Conservation (phyloP, 495 filamentous ascomycete genomes). For the Penicillium fimorum region DNA sequence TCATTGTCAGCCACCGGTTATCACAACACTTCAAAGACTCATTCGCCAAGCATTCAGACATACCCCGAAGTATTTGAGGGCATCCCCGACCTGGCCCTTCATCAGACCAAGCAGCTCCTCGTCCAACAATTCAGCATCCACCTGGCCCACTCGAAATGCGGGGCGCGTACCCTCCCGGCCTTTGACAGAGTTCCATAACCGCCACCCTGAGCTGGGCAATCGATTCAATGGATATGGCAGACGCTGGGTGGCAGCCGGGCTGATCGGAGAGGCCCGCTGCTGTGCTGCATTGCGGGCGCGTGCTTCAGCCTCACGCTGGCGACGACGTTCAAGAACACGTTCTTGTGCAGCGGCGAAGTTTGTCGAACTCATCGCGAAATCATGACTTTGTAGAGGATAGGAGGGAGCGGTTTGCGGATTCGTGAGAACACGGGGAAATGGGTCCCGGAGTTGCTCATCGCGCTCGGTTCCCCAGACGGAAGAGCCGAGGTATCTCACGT, state of each 20-base stretch:
- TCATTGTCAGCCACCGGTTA: conserved; percentile 2
- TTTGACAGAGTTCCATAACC: conserved; percentile 66
- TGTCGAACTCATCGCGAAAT: conserved; percentile 63
- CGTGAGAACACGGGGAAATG: conserved; percentile 13
- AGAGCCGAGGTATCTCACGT: conserved; percentile 33
- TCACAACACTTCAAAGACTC: neutral
- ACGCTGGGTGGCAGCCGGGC: conserved; percentile 48
- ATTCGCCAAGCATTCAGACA: neutral
- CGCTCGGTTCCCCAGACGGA: conserved; percentile 36
- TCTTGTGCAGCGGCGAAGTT: conserved; percentile 84
- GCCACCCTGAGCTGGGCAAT: conserved; percentile 55
- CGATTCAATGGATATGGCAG: conserved; percentile 65
- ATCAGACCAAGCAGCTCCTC: conserved; percentile 87
- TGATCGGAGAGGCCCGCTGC: conserved; percentile 57
- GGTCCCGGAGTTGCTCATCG: conserved; percentile 14
- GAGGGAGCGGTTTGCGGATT: neutral
- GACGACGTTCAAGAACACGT: conserved; percentile 75
- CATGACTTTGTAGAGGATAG: conserved; percentile 28
- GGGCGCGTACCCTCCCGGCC: conserved; percentile 78
- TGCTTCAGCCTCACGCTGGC: conserved; percentile 62
- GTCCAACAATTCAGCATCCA: conserved; percentile 93
- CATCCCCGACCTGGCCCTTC: conserved; percentile 83
- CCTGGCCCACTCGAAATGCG: conserved; percentile 90
- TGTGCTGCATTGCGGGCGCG: conserved; percentile 55
- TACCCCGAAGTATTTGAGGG: conserved; percentile 80